phyloP scores from a whole-genome alignment of 2,329 filamentous ascomycete species.

The Penicillium oxalicum region DNA sequence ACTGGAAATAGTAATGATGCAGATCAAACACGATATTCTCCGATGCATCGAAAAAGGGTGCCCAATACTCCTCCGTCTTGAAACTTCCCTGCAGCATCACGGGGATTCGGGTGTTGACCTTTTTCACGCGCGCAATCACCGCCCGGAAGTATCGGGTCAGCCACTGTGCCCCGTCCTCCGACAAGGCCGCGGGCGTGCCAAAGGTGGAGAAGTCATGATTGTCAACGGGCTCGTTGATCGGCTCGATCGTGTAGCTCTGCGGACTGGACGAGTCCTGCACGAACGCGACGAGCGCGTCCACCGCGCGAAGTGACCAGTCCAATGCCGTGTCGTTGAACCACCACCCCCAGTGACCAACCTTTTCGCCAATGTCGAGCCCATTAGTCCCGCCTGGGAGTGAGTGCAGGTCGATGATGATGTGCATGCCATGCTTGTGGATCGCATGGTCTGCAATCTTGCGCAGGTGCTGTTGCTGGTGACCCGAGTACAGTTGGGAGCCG shows the following conservation, averaged over 20 bases:
- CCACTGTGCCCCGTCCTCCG: constrained; percentile 19
- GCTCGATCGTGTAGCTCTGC: constrained; percentile 20
- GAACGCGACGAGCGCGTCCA: constrained; percentile 18
- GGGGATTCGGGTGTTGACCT: constrained; percentile 14
- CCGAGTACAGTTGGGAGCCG: constrained; percentile 22
- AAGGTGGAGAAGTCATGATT: constrained; percentile 18
- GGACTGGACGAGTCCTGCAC: constrained; percentile 14
- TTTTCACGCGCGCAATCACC: constrained; percentile 15
- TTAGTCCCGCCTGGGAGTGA: constrained; percentile 23
- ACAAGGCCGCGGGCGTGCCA: constrained; percentile 20
- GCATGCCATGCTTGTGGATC: constrained; percentile 21
- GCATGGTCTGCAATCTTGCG: constrained; percentile 19
- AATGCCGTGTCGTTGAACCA: constrained; percentile 22
- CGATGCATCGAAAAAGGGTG: constrained; percentile 6
- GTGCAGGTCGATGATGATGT: constrained; percentile 24
- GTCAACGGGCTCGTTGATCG: constrained; percentile 25
- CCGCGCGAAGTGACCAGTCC: constrained; percentile 17
- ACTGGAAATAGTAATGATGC: constrained; percentile 23
- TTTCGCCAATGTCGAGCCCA: constrained; percentile 23
- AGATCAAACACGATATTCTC: constrained; percentile 23
- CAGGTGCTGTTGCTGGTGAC: constrained; percentile 18
- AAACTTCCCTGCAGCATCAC: constrained; percentile 27
- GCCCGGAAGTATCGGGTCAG: constrained; percentile 19
- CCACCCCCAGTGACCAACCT: constrained; percentile 21
- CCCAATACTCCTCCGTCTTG: constrained; percentile 19